Conservation (phyloP, 2,329 filamentous ascomycete genomes). For the Capronia epimyces region DNA sequence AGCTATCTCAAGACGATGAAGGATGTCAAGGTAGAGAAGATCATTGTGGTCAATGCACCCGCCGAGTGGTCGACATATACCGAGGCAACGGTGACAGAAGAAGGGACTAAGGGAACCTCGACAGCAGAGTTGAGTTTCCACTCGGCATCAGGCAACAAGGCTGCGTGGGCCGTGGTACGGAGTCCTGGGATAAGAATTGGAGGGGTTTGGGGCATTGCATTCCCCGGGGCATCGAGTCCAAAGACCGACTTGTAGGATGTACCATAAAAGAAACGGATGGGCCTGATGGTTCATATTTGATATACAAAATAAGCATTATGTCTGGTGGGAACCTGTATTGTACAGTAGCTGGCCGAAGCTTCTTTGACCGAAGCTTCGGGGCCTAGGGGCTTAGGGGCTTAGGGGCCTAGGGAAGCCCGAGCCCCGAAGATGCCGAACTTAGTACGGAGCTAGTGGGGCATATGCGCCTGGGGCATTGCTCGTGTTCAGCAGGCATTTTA, state of each 20-base stretch:
- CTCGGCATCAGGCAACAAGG: constrained; percentile 49
- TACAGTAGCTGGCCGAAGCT: not conserved
- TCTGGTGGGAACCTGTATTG: no score
- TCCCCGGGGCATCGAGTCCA: constrained; percentile 32
- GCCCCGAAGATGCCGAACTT: no score
- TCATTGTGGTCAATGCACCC: constrained; percentile 77
- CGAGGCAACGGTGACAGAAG: constrained; percentile 47
- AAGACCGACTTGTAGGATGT: constrained; percentile 25
- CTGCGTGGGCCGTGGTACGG: constrained; percentile 59
- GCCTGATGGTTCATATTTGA: no score
- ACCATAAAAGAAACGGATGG: constrained; percentile 1
- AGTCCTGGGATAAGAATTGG: constrained; percentile 59
- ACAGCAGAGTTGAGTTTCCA: constrained; percentile 59
- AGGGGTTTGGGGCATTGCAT: constrained; percentile 59
- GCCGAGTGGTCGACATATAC: constrained; percentile 62
- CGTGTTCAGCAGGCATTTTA: not conserved
- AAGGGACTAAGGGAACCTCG: constrained; percentile 42
- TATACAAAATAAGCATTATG: not conserved
- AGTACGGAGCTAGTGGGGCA: no score
- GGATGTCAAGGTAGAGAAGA: constrained; percentile 72
- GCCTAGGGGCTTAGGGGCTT: no score
- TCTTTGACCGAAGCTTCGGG: not conserved
- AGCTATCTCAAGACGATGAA: constrained; percentile 75
- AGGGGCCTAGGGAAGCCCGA: not conserved
- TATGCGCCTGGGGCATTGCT: not conserved